Evolutionary conservation across 208 protist species (phyloP), one percentile per base, ranked within the genome.

Genomic region (Wallacemonas sp.): DNA sequence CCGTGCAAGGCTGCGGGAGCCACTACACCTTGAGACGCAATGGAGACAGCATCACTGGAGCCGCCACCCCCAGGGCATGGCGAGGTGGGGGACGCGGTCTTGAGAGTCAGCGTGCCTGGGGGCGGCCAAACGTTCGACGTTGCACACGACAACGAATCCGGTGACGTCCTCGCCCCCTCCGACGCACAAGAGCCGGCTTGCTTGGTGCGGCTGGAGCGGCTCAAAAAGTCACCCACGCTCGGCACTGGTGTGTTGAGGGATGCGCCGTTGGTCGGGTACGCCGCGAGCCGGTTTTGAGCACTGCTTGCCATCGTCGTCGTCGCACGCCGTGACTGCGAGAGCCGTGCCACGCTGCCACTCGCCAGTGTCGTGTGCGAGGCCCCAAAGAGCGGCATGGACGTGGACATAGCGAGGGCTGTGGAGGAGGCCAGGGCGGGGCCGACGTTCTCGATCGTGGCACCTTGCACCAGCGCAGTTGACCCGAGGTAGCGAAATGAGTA

Each of bases 401-500:
- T 21, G 17, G 51, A 58, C 62, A 56, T 51, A 49, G 42, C 36
- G 31, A 21, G 3, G 1, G 58, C 24, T 2, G 44, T 60, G 15
- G 62, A 60, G 6, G 73, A 66, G 41, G 66, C 70, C 24, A 83
- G 66, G 66, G 74, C 41, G 33, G 82, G 71, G 5, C 64, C 62
- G 8, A 73, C 55, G 3, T 44, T 70, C 63, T 79, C 72, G 63
- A 89, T 79, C 12, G 79, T 86, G 11, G 49, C 67, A 1, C 78
- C 76, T 1, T 62, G 45, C 34, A 75, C 27, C 36, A 87, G 45
- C 14, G 80, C 86, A 5, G 76, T 51, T 28, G 84, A 86, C 39
- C 77, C 84, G 5, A 89, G 45, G 54, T 91, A 95, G 46, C 89
- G 86, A 58, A 95, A 95, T 24, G 86, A 92, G 66, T 91, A 93